phyloP scores from a whole-genome alignment of 129 eudicot genomes.

The Artemisia tridentata region DNA sequence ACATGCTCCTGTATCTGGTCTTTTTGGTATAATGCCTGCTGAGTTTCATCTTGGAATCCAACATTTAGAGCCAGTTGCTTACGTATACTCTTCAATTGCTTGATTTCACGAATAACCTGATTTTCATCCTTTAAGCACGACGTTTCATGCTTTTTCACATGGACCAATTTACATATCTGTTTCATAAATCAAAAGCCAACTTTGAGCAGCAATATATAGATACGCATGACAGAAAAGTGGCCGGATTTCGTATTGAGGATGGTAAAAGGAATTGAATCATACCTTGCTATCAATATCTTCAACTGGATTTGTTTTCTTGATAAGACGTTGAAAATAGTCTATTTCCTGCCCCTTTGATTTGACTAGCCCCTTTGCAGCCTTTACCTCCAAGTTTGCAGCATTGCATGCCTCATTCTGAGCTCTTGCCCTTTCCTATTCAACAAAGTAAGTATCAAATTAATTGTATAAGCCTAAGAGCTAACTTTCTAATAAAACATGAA shows the following conservation, averaged over 20 bases:
- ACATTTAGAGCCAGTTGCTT: conserved; percentile 43
- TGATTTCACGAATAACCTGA: conserved; percentile 51
- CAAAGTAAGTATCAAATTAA: conserved; percentile 5
- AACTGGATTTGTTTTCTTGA: conserved; percentile 48
- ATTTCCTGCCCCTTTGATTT: conserved; percentile 47
- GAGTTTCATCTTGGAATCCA: conserved; percentile 49
- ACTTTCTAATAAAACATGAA: conserved; percentile 3
- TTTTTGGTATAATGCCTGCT: conserved; percentile 48
- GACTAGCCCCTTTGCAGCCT: conserved; percentile 38
- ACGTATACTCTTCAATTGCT: conserved; percentile 45
- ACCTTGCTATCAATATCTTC: conserved; percentile 54
- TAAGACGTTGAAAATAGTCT: conserved; percentile 36
- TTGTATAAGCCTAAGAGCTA: conserved; percentile 1
- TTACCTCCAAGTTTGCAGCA: conserved; percentile 44
- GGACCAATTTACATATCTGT: conserved; percentile 50
- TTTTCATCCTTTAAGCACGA: conserved; percentile 45
- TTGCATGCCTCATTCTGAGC: conserved; percentile 24
- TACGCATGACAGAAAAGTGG: background rate
- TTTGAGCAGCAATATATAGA: conserved; percentile 6
- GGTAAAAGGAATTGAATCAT: conserved; percentile 9
- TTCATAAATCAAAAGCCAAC: conserved; percentile 8
- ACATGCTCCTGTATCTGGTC: conserved; percentile 42
- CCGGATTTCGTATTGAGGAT: background rate
- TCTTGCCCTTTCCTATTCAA: conserved; percentile 38
- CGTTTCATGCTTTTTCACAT: conserved; percentile 39